Base-by-base conservation (phyloP, 2,329 filamentous ascomycete species). In the Diaporthe aspalathi region DNA sequence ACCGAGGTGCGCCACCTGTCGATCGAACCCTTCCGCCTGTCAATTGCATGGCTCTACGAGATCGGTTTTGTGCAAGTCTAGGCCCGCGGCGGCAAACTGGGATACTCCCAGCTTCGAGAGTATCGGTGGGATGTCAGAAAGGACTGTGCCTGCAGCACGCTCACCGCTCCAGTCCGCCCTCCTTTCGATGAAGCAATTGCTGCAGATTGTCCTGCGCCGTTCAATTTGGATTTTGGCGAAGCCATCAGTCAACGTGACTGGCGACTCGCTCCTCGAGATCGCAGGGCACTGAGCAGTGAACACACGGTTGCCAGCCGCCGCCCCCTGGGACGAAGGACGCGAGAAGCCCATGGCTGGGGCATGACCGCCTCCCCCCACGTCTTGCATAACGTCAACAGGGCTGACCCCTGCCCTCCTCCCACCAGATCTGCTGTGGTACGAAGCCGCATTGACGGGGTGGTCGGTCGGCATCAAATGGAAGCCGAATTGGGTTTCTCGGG, bases 111-210 rank as follows among this genome's bases (percentile, higher is more conserved):
- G 71, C 50, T 43, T 29, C 20, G 5, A 43, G 52, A 66, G 56
- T 52, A 62, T 66, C 65, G 50, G 72, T 69, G 65, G 69, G 38
- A 49, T 53, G 29, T 49, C n/a, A 70, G 69, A 71, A 67, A 69
- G 52, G 69, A 60, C 40, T 69, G 71, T 73, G 71, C 71, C 71
- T 73, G 72, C 69, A 73, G 67, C 49, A 45, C 49, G 65, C 72
- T 68, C 72, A 73, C 72, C 72, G 72, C 72, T 69, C 66, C 72
- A 68, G 65, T 20, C n/a, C 17, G 40, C 40, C 54, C n/a, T 47
- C 43, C 32, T 50, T 53, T 29, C 11, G 38, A 57, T 60, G 11
- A 32, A 60, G 66, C 22, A 68, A 35, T 20, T 27, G 40, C 40
- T 68, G 67, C 29, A 60, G 24, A 40, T 43, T 22, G 7, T 65